phyloP scores from a whole-genome alignment of 495 filamentous ascomycete genomes.

The Penicillium macrosclerotiorum region DNA sequence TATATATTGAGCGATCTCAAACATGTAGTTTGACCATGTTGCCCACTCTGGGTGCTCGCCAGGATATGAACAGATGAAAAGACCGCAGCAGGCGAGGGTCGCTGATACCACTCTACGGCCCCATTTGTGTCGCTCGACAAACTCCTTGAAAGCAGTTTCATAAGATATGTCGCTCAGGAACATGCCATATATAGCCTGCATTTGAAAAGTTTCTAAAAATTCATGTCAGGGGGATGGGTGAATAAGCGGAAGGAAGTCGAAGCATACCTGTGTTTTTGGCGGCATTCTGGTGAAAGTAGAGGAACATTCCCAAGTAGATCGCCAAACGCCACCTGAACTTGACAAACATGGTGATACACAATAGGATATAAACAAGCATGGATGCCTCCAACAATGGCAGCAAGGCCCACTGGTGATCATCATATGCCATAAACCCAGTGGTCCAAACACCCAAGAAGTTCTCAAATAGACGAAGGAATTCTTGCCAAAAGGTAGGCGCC shows the following conservation, averaged over 20 bases:
- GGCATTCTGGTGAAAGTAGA: constrained; percentile 52
- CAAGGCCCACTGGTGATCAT: constrained; percentile 66
- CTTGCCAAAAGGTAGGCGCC: constrained; percentile 31
- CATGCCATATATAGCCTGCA: constrained; percentile 64
- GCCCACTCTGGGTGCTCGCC: constrained; percentile 57
- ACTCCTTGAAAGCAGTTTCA: constrained; percentile 48
- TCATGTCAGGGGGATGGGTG: background rate
- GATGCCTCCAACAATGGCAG: constrained; percentile 60
- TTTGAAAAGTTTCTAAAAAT: constrained; percentile 42
- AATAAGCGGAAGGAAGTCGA: background rate
- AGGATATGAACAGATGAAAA: constrained; percentile 59
- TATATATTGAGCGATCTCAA: constrained; percentile 45
- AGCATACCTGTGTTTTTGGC: constrained; percentile 28
- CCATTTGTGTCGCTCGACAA: constrained; percentile 46
- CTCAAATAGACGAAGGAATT: constrained; percentile 42
- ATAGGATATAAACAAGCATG: constrained; percentile 58
- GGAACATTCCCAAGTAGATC: constrained; percentile 46
- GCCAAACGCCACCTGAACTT: constrained; percentile 56
- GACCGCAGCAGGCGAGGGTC: constrained; percentile 46
- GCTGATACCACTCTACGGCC: constrained; percentile 43
- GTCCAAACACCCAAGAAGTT: constrained; percentile 58
- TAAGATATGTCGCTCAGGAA: constrained; percentile 62
- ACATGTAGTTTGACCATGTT: constrained; percentile 55
- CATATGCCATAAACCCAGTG: constrained; percentile 56
- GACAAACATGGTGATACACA: constrained; percentile 55